A percentile compares a stretch with the other conserved stretches of the same genome.
phyloP scores from a whole-genome alignment of 495 filamentous ascomycete genomes.

The Trichoderma asperelloides region DNA sequence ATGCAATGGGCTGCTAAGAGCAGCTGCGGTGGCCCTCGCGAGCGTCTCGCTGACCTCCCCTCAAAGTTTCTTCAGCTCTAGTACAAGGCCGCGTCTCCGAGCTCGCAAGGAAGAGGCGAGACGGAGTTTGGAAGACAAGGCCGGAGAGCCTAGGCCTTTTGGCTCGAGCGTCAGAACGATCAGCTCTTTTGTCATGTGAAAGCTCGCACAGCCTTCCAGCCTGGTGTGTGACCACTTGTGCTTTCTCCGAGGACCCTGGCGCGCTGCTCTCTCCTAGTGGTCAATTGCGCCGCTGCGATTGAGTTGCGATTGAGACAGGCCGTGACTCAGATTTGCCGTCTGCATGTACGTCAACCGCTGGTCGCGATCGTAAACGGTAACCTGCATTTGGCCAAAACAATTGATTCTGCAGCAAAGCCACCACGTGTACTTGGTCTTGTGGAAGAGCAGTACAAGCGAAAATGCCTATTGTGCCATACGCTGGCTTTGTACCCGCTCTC shows the following conservation, averaged over 20 bases:
- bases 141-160: not conserved
- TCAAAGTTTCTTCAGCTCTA: no score
- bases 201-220: not conserved
- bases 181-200: not conserved
- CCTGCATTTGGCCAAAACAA: not conserved
- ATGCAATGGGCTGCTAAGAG: no score
- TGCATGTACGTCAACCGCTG: no score
- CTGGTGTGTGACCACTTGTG: not conserved
- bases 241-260: not conserved
- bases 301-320: not conserved
- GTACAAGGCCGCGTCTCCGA: no score
- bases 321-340: no score
- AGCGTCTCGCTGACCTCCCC: no score
- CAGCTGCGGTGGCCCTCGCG: no score
- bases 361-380: not conserved
- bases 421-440: no score
- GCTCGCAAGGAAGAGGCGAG: not conserved
- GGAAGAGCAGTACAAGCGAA: no score
- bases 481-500: no score
- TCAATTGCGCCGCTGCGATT: not conserved
- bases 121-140: not conserved
- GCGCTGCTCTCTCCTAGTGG: not conserved
- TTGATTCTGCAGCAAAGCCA: not conserved
- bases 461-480: no score
- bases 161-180: not conserved